A percentile compares a stretch with the other conserved stretches of the same genome.
These are phyloP conservation scores for Canavalia ensiformis DNA, from an alignment of 306 rosid species.

Conservation along the genomic window DNA sequence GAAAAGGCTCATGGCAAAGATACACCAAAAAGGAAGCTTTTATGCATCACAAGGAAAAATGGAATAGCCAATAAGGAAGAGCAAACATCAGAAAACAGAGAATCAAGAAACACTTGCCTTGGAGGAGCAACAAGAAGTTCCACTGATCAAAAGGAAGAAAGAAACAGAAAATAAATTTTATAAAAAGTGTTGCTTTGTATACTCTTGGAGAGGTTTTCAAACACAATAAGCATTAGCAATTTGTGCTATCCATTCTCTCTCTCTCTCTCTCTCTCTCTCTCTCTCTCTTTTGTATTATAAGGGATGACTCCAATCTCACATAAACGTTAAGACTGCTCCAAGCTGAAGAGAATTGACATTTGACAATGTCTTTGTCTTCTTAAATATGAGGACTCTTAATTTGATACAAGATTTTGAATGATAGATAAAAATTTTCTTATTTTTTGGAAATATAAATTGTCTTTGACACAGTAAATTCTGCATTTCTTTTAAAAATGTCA, in stretches of 20 bases:
- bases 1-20: background rate
- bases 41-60: slow-evolving; percentile 16
- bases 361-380: slow-evolving; percentile 1
- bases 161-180: slow-evolving; percentile 5
- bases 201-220: slow-evolving; percentile 34
- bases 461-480: background rate
- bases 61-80: slow-evolving; percentile 16
- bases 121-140: slow-evolving; percentile 45
- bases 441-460: background rate
- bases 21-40: slow-evolving; percentile 3
- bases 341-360: slow-evolving; percentile 10
- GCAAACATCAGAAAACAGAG: slow-evolving; percentile 31
- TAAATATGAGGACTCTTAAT: background rate
- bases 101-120: slow-evolving; percentile 52
- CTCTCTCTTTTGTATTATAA: background rate
- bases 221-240: slow-evolving; percentile 54
- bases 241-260: background rate
- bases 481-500: background rate
- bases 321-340: background rate
- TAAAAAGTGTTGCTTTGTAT: slow-evolving; percentile 19
- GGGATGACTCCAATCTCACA: background rate
- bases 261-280: too few species aligned
- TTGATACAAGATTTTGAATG: slow-evolving; percentile 3
- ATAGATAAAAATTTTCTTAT: background rate
- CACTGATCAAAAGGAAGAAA: slow-evolving; percentile 50